Evolutionary conservation across 2,329 filamentous ascomycete species (phyloP).

Genomic region (Dothideomycetidae sp.): DNA sequence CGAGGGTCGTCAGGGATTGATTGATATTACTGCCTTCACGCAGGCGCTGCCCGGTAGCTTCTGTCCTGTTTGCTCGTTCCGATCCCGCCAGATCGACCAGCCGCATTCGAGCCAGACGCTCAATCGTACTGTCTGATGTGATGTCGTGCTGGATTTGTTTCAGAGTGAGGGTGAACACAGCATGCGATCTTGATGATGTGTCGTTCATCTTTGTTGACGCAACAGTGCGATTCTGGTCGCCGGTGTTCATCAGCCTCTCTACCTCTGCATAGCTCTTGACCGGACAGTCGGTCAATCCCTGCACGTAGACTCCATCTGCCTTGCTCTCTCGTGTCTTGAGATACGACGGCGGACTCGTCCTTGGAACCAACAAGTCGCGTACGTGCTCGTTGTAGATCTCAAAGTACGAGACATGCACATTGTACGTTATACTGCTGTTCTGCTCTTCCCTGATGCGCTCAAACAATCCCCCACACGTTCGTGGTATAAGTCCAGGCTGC

Average conservation of each 20-base stretch:
- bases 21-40: conserved; percentile 98
- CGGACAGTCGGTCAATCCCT: conserved; percentile 85
- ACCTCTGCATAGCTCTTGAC: conserved; percentile 81
- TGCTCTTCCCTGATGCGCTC: conserved; percentile 77
- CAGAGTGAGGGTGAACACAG: conserved; percentile 94
- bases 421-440: conserved; percentile 86
- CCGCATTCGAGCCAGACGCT: conserved; percentile 83
- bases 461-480: conserved; percentile 92
- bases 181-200: conserved; percentile 88
- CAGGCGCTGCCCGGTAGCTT: conserved; percentile 80
- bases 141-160: conserved; percentile 98
- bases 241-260: conserved; percentile 76
- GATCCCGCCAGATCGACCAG: conserved; percentile 91
- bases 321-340: conserved; percentile 95
- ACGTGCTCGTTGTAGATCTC: conserved; percentile 99
- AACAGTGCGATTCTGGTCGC: conserved; percentile 73
- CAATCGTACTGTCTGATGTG: conserved; percentile 93
- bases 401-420: conserved; percentile 94
- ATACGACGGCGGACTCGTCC: conserved; percentile 70
- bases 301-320: conserved; percentile 89
- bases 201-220: conserved; percentile 99
- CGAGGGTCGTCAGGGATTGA: conserved; percentile 90
- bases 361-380: conserved; percentile 74
- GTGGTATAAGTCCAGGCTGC: conserved; percentile 79
- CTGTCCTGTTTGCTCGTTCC: conserved; percentile 86